A percentile compares a stretch with the other conserved stretches of the same genome.
Evolutionary conservation across 2,329 filamentous ascomycete species (phyloP).

Genomic region (Pseudocercospora cruenta): DNA sequence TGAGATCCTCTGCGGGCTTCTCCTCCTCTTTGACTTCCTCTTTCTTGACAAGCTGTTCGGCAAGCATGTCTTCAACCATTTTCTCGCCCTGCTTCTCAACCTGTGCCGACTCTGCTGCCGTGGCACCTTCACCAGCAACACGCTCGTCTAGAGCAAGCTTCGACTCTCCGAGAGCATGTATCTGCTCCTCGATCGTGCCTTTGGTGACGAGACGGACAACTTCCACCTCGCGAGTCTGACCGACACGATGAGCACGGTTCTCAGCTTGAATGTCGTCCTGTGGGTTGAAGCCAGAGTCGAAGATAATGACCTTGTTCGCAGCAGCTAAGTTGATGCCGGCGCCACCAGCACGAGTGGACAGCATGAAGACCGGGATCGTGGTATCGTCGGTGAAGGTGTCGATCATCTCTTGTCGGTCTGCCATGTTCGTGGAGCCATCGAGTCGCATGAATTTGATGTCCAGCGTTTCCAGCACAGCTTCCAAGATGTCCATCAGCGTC

Average conservation of each 20-base stretch:
- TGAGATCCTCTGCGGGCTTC: conserved; percentile 40
- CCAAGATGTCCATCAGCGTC: conserved; percentile 85
- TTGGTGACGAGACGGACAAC: conserved; percentile 81
- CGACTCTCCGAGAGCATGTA: conserved; percentile 86
- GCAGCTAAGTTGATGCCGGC: conserved; percentile 94
- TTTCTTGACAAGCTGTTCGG: conserved; percentile 43
- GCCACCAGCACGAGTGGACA: conserved; percentile 93
- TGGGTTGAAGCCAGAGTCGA: conserved; percentile 95
- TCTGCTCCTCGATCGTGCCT: conserved; percentile 88
- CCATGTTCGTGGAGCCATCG: conserved; percentile 80
- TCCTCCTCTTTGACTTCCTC: conserved; percentile 14
- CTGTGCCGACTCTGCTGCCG: conserved; percentile 43
- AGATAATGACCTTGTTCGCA: conserved; percentile 97
- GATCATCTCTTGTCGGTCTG: conserved; percentile 82
- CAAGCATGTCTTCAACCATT: conserved; percentile 46
- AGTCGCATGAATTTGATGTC: conserved; percentile 80
- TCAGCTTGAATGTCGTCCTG: conserved; percentile 98
- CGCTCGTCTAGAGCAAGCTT: conserved; percentile 87
- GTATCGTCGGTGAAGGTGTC: conserved; percentile 79
- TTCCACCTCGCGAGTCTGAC: conserved; percentile 87
- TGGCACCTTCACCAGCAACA: conserved; percentile 63
- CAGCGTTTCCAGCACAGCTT: conserved; percentile 75
- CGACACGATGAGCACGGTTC: conserved; percentile 92
- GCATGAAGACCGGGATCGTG: conserved; percentile 83
- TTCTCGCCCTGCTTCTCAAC: conserved; percentile 46